Conservation (phyloP, 2,329 filamentous ascomycete genomes). For the Cyclaneusma minus region DNA sequence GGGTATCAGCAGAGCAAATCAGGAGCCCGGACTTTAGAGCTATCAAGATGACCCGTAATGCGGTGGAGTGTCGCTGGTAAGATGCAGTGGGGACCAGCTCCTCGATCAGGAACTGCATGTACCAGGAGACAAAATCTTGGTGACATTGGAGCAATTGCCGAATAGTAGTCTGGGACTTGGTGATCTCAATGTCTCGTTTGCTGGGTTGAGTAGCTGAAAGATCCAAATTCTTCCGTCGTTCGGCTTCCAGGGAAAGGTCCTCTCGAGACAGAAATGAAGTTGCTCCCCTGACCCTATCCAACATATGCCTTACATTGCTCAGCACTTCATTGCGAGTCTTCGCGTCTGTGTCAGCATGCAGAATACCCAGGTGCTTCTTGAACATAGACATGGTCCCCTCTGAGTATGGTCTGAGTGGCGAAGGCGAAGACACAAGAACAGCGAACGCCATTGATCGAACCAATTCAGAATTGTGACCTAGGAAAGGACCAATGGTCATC, state of each 20-base stretch:
- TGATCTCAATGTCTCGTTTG: slow-evolving; percentile 1
- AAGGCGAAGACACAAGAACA: slow-evolving; percentile 60
- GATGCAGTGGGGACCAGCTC: slow-evolving; percentile 72
- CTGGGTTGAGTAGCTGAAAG: slow-evolving; percentile 13
- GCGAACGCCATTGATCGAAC: slow-evolving; percentile 71
- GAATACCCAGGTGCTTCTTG: slow-evolving; percentile 46
- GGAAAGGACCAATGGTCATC: slow-evolving; percentile 31
- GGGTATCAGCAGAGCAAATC: slow-evolving; percentile 1
- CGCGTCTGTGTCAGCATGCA: slow-evolving; percentile 74
- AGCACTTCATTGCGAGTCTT: slow-evolving; percentile 74
- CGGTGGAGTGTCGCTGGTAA: slow-evolving; percentile 78
- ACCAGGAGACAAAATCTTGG: slow-evolving; percentile 57
- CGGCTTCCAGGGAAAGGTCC: slow-evolving; percentile 20
- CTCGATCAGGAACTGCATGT: slow-evolving; percentile 51
- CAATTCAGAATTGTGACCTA: slow-evolving; percentile 40
- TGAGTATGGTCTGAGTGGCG: slow-evolving; percentile 60
- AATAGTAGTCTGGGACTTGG: slow-evolving; percentile 1
- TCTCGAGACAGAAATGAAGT: slow-evolving; percentile 37
- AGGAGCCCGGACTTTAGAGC: slow-evolving; percentile 33
- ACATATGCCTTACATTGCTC: slow-evolving; percentile 58
- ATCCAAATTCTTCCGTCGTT: slow-evolving; percentile 4
- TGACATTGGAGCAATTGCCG: slow-evolving; percentile 25
- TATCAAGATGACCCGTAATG: slow-evolving; percentile 53
- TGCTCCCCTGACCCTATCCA: slow-evolving; percentile 57
- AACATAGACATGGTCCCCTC: slow-evolving; percentile 44